A percentile compares a stretch with the other conserved stretches of the same genome.
phyloP scores from a whole-genome alignment of 768 basidiomycete species.

The Melanogaster broomeanus region DNA sequence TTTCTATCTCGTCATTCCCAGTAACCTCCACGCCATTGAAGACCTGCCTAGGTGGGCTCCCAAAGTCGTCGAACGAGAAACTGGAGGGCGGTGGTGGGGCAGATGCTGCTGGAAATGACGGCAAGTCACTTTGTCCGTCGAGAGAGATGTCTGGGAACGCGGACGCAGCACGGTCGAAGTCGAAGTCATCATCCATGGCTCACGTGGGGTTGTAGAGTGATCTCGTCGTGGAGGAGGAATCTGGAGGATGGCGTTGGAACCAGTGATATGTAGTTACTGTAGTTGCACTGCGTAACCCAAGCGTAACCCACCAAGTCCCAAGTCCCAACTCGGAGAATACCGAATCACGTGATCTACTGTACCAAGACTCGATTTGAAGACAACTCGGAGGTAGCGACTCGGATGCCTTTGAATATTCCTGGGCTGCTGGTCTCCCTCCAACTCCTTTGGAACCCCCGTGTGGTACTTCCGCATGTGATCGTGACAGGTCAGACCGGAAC shows the following conservation, averaged over 20 bases:
- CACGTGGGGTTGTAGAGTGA: neutral
- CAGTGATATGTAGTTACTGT: no score
- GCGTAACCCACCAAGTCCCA: no score
- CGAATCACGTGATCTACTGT: neutral
- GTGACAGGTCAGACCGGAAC: conserved; percentile 57
- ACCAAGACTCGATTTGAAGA: neutral
- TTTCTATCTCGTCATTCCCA: conserved; percentile 81
- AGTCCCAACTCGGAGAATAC: neutral
- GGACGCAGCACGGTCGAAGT: conserved; percentile 79
- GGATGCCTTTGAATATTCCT: conserved; percentile 80
- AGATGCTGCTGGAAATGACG: conserved; percentile 38
- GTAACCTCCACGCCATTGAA: conserved; percentile 74
- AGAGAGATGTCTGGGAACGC: conserved; percentile 86
- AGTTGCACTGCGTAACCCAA: no score
- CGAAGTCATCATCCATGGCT: conserved; percentile 52
- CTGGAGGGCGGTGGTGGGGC: conserved; percentile 37
- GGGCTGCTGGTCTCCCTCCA: conserved; percentile 72
- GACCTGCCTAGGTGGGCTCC: conserved; percentile 40
- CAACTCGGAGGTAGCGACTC: neutral
- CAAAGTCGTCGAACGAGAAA: conserved; percentile 73
- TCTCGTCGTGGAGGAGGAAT: neutral
- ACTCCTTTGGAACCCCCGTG: conserved; percentile 63
- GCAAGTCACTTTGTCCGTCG: conserved; percentile 62
- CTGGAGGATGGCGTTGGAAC: no score
- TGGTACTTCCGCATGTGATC: conserved; percentile 63